These are phyloP conservation scores for Parafenestella ontariensis DNA, from an alignment of 2,329 filamentous ascomycete species.

Conservation along the genomic window DNA sequence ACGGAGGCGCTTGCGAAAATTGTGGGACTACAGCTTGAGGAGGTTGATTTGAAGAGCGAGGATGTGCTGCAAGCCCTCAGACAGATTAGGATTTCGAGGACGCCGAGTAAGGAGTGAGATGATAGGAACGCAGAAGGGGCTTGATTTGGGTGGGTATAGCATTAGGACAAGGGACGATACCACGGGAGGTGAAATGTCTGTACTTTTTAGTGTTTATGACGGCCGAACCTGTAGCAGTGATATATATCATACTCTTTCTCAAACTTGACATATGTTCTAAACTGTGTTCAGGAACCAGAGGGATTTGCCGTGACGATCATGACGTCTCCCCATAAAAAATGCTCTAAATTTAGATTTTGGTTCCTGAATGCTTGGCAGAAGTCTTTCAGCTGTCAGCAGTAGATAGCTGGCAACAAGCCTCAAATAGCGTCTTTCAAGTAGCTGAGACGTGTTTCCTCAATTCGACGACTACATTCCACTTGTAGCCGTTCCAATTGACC, in stretches of 20 bases:
- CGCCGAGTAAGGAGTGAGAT: slow-evolving; percentile 12
- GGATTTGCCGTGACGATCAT: slow-evolving; percentile 1
- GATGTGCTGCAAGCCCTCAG: slow-evolving; percentile 21
- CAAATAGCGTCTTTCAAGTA: neutral
- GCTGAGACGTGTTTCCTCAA: neutral
- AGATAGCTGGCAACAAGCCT: neutral
- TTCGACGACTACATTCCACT: neutral
- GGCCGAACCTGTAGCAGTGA: neutral
- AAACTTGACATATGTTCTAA: neutral
- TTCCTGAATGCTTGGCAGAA: slow-evolving; percentile 7
- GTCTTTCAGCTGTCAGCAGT: slow-evolving; percentile 2
- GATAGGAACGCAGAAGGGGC: neutral
- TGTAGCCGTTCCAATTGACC: neutral
- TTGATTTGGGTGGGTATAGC: too few relatives aligned
- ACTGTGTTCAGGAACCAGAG: neutral
- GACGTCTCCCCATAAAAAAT: slow-evolving; percentile 4
- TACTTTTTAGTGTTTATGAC: slow-evolving; percentile 4
- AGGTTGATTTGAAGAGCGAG: slow-evolving; percentile 28
- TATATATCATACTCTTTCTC: neutral
- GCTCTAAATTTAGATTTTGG: slow-evolving; percentile 15
- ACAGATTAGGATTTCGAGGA: slow-evolving; percentile 10
- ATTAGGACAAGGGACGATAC: neutral
- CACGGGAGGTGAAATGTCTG: slow-evolving; percentile 12
- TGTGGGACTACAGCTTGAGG: slow-evolving; percentile 30
- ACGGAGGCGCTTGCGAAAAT: slow-evolving; percentile 35